phyloP scores from a whole-genome alignment of 306 rosid genomes.

The Abrus pulchellus region DNA sequence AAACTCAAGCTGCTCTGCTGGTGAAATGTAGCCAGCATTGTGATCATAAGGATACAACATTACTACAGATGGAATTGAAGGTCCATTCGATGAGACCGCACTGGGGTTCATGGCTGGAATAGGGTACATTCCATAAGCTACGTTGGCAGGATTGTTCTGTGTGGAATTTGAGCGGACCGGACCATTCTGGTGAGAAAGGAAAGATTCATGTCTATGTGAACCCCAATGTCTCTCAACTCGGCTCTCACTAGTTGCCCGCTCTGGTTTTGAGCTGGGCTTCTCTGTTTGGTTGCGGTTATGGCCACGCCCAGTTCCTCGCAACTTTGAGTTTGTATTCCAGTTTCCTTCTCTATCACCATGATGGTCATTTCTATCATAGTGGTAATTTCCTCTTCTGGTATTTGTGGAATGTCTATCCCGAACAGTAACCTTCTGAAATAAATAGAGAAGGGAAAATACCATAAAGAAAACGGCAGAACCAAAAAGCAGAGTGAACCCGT shows the following conservation, averaged over 20 bases:
- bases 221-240: conserved; percentile 83
- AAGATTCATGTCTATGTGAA: conserved; percentile 78
- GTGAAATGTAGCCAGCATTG: conserved; percentile 62
- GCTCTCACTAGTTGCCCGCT: conserved; percentile 74
- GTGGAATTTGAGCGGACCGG: conserved; percentile 73
- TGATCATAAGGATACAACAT: conserved; percentile 90
- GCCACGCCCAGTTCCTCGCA: conserved; percentile 76
- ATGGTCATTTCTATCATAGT: conserved; percentile 79
- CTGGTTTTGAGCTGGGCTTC: conserved; percentile 69
- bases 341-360: conserved; percentile 90
- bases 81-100: conserved; percentile 82
- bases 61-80: conserved; percentile 77
- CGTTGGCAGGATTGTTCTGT: conserved; percentile 67
- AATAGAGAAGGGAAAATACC: conserved; percentile 20
- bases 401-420: conserved; percentile 80
- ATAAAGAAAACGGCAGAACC: conserved; percentile 7
- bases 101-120: conserved; percentile 75
- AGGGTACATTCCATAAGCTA: conserved; percentile 81
- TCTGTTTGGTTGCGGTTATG: conserved; percentile 76
- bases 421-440: conserved; percentile 75
- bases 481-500: background rate
- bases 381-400: conserved; percentile 80
- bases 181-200: conserved; percentile 73
- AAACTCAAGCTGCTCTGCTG: conserved; percentile 87
- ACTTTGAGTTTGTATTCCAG: conserved; percentile 81